Evolutionary conservation across 225 moss, liverwort and hornwort species (phyloP), one percentile per base, ranked within the genome.

Genomic region (Pleurozium schreberi): DNA sequence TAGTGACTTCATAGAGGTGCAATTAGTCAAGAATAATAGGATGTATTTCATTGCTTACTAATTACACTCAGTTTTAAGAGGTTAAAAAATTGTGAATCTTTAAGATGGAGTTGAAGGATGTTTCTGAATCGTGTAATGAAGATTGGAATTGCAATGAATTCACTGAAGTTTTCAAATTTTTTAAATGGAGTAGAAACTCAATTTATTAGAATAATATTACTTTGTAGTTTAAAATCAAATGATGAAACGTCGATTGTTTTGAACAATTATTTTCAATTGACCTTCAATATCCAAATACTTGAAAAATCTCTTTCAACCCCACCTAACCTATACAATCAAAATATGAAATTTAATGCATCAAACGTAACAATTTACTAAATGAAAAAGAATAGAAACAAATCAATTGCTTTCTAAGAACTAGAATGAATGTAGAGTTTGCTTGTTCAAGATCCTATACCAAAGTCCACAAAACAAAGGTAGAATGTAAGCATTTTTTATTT

Each of bases 141-240:
- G 0, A 4, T 75, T 75, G 4, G 2, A 49, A 33, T 12, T 73
- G 45, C 30, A 30, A 10, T 43, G 2, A 43, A 43, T 71, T 43
- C 6, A 27, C 3, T 71, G 0, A 43, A 43, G 2, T 26, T 40
- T 73, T 18, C 2, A 45, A 45, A 10, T 0, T 6, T n/a, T 18
- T 73, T 11, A 18, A 30, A 45, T 74, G 12, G 75, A 49, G 3
- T 75, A 75, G 19, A 47, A 49, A 19, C 2, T 49, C 7, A 11
- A 49, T 14, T 49, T 49, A 0, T 19, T 47, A 49, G 11, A 49
- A 11, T 49, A 1, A 31, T 9, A 11, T 19, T 19, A 49, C 19
- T 49, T 47, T 31, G 19, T 19, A 47, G 12, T 6, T 49, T 31
- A 49, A n/a, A 47, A 49, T 49, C 19, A 47, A 18, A 30, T 11